Conservation (phyloP, 2,329 filamentous ascomycete species). For the Sporothrix luriei region DNA sequence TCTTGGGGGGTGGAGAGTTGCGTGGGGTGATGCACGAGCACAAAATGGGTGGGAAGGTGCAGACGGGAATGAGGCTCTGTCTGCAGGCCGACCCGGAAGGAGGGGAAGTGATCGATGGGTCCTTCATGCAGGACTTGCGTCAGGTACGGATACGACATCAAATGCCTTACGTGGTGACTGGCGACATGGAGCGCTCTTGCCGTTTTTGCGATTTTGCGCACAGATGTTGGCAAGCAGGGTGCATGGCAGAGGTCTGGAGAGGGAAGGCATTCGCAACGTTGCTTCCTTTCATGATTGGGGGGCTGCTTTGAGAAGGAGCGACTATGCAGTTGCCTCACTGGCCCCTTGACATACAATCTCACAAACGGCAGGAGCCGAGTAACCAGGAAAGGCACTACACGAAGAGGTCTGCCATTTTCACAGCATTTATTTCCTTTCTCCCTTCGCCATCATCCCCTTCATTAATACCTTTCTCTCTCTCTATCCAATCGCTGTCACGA, state of each 20-base stretch:
- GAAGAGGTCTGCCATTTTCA: not conserved
- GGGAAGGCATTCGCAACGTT: constrained; percentile 14
- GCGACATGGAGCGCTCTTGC: constrained; percentile 10
- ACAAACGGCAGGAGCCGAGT: not conserved
- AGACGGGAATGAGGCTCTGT: constrained; percentile 22
- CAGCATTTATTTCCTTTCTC: not conserved
- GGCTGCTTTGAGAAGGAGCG: not conserved
- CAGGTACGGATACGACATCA: constrained; percentile 24
- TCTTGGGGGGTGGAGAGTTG: constrained; percentile 9
- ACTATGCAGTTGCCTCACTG: not conserved
- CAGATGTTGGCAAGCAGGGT: not conserved
- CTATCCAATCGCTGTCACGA: constrained; percentile 10
- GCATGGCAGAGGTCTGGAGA: not conserved
- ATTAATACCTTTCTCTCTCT: not conserved
- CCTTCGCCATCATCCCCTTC: not conserved
- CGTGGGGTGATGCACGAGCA: not conserved
- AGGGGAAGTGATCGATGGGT: not conserved
- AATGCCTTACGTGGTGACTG: not conserved
- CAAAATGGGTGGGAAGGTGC: constrained; percentile 1
- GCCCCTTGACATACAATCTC: not conserved
- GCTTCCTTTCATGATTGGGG: not conserved
- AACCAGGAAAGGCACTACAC: not conserved
- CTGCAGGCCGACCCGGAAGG: constrained; percentile 15
- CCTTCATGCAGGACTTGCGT: constrained; percentile 20
- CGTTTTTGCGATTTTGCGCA: not conserved